Conservation (phyloP, 768 basidiomycete genomes). For the Termitomyces sp. region DNA sequence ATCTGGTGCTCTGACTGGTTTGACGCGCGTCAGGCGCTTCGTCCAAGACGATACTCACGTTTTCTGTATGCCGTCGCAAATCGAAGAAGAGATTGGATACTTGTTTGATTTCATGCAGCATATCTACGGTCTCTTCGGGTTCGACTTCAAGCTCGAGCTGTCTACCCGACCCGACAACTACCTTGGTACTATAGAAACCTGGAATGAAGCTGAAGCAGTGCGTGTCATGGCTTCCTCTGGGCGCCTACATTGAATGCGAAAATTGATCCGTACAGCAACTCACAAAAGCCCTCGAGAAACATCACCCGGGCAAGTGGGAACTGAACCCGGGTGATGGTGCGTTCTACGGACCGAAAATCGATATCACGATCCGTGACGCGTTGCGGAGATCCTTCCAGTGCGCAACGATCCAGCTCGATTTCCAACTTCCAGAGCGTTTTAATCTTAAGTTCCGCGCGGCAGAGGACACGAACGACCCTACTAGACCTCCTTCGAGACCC, state of each 20-base stretch:
- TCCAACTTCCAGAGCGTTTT: slow-evolving; percentile 96
- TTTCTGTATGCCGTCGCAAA: slow-evolving; percentile 95
- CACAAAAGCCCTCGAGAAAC: slow-evolving; percentile 75
- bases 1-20: slow-evolving; percentile 86
- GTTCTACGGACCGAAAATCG: slow-evolving; percentile 99
- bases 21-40: slow-evolving; percentile 92
- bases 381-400: slow-evolving; percentile 94
- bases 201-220: slow-evolving; percentile 86
- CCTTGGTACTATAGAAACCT: slow-evolving; percentile 85
- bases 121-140: slow-evolving; percentile 92
- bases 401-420: slow-evolving; percentile 98
- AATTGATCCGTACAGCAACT: slow-evolving; percentile 58
- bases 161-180: slow-evolving; percentile 96
- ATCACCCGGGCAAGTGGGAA: slow-evolving; percentile 87
- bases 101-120: slow-evolving; percentile 95
- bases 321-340: slow-evolving; percentile 96
- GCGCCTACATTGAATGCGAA: not conserved
- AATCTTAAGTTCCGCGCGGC: slow-evolving; percentile 87
- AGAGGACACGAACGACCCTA: slow-evolving; percentile 59
- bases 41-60: slow-evolving; percentile 98
- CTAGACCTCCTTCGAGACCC: slow-evolving; percentile 64
- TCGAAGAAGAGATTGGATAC: slow-evolving; percentile 80
- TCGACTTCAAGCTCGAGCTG: slow-evolving; percentile 89
- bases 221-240: slow-evolving; percentile 12
- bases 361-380: slow-evolving; percentile 94